phyloP scores from a whole-genome alignment of 2,329 filamentous ascomycete genomes.

The Zymoseptoria ardabiliae region DNA sequence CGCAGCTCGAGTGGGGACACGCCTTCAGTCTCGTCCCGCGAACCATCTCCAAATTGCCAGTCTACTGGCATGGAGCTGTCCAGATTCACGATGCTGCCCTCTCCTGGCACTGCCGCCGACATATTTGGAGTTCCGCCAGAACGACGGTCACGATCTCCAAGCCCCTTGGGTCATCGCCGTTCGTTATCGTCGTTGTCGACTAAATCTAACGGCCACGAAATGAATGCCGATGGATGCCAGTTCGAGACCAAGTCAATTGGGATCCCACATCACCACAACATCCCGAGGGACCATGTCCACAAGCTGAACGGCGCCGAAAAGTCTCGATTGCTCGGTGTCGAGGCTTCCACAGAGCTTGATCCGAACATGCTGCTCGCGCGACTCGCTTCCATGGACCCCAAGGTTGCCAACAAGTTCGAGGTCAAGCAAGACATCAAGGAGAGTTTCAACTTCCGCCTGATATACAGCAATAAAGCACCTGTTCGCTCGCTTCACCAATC shows the following conservation, averaged over 20 bases:
- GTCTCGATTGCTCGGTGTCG: constrained; percentile 20
- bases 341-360: constrained; percentile 18
- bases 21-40: constrained; percentile 14
- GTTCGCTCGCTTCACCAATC: constrained; percentile 30
- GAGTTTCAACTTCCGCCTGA: constrained; percentile 32
- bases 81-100: constrained; percentile 15
- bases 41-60: constrained; percentile 13
- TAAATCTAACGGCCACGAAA: not conserved
- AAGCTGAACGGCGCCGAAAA: constrained; percentile 21
- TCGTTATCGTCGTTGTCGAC: constrained; percentile 1
- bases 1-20: constrained; percentile 18
- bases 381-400: constrained; percentile 17
- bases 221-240: constrained; percentile 8
- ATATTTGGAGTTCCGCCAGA: constrained; percentile 13
- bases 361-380: constrained; percentile 16
- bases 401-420: constrained; percentile 24
- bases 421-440: constrained; percentile 28
- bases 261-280: constrained; percentile 13
- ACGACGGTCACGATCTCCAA: constrained; percentile 12
- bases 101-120: constrained; percentile 11
- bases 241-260: constrained; percentile 21
- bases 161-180: constrained; percentile 10
- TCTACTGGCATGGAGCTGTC: constrained; percentile 4
- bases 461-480: constrained; percentile 29
- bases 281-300: constrained; percentile 24